Evolutionary conservation across 2,329 filamentous ascomycete genomes (phyloP), one percentile per base, ranked within the genome.

Genomic region (Arthrocladium fulminans): DNA sequence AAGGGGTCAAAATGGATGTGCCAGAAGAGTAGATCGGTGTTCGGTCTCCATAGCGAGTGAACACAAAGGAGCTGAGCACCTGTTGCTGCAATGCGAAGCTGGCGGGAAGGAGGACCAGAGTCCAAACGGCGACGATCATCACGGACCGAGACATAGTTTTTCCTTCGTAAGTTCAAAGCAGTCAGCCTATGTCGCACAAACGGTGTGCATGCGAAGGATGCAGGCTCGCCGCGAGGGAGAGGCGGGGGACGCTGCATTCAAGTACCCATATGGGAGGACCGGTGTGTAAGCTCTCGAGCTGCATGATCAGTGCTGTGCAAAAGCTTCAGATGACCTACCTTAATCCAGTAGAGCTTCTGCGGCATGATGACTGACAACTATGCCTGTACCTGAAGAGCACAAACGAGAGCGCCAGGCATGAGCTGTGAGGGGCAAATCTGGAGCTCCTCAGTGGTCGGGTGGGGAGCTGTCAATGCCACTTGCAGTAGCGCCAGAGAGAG

Each of bases 1-100:
- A 63, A 1, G 73, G 67, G 1, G 75, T 79, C 45, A 81, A 63
- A 1, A 61, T 61, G 3, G 61, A 62, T 2, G 67, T 55, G 6
- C 60, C 53, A 29, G 49, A 50, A 13, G 59, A 54, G 23, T 65
- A 60, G 38, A 63, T 56, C 2, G 77, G 77, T 4, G 73, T 77
- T 44, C 69, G 71, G 51, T 80, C 77, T 51, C 78, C 78, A 43
- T 74, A 68, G 19, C 72, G 64, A 29, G 73, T 72, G 57, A 75
- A 78, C 48, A 75, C 68, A 42, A 80, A 75, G 19, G 73, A 68
- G 34, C 69, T 70, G 65, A 69, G 69, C 15, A 72, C 59, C 40
- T 63, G 65, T 45, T 65, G 59, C 48, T 65, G 57, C 10, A 63
- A 60, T 17, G 50, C 53, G 29, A 49, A n/a, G 55, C 19, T 59